These are phyloP conservation scores for Ustilago trichophora DNA, from an alignment of 1,284 basidiomycete species.

Conservation along the genomic window DNA sequence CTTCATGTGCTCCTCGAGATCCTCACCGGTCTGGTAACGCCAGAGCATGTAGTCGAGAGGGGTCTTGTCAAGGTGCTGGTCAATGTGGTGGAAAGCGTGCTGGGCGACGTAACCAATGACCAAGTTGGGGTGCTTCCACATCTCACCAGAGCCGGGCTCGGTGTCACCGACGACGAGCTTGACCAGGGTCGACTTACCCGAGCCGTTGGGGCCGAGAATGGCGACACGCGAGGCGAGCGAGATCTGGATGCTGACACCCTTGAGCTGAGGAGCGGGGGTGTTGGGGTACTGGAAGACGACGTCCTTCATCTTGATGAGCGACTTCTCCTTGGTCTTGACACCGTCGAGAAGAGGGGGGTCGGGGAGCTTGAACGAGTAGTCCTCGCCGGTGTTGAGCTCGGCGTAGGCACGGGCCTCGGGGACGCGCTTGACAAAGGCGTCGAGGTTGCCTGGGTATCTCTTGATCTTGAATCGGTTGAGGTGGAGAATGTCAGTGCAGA, in stretches of 20 bases:
- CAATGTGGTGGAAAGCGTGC: constrained; percentile 67
- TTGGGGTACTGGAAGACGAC: constrained; percentile 66
- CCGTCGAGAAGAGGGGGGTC: constrained; percentile 66
- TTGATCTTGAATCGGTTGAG: constrained; percentile 68
- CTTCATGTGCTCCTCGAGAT: constrained; percentile 67
- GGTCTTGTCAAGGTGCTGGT: constrained; percentile 67
- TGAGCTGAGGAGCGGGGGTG: constrained; percentile 64
- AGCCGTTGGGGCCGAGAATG: constrained; percentile 66
- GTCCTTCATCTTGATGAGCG: constrained; percentile 66
- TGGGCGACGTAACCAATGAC: constrained; percentile 67
- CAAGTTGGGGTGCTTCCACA: constrained; percentile 67
- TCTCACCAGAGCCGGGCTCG: constrained; percentile 64
- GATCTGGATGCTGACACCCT: constrained; percentile 65
- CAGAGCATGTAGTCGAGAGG: constrained; percentile 67
- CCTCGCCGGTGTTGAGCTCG: constrained; percentile 66
- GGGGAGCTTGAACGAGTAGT: constrained; percentile 67
- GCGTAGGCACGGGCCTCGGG: constrained; percentile 65
- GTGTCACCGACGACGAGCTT: constrained; percentile 67
- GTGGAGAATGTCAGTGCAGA: constrained; percentile 67
- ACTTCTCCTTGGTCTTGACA: constrained; percentile 68
- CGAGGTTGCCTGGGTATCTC: constrained; percentile 66
- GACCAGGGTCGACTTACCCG: constrained; percentile 66
- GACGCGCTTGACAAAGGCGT: constrained; percentile 66
- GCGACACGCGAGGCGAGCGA: constrained; percentile 67
- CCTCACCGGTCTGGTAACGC: constrained; percentile 67